Percentiles rank a stretch among this genome's conserved stretches.
These are phyloP conservation scores for Phytophthora litchii DNA, from an alignment of 352 stramenopile genomes.

Conservation along the genomic window DNA sequence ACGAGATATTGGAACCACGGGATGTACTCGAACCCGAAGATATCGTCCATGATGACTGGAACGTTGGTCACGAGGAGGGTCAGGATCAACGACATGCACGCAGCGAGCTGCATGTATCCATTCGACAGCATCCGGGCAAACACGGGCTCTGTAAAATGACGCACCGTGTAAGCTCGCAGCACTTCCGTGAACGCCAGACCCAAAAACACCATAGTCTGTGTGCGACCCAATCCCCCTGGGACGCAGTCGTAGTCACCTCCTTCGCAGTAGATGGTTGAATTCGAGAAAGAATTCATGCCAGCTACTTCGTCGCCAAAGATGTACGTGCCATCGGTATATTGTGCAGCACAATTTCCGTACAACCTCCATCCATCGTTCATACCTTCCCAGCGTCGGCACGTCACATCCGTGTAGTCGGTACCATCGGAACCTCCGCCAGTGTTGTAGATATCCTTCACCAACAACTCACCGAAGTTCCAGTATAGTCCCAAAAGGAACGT, in stretches of 20 bases:
- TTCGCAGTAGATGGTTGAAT: slow-evolving; percentile 53
- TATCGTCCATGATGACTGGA: slow-evolving; percentile 60
- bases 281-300: slow-evolving; percentile 38
- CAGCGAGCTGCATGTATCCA: slow-evolving; percentile 66
- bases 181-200: slow-evolving; percentile 74
- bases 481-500: slow-evolving; percentile 70
- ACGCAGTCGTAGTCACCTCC: slow-evolving; percentile 68
- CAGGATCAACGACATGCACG: slow-evolving; percentile 54
- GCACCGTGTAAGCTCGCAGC: slow-evolving; percentile 77
- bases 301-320: slow-evolving; percentile 56
- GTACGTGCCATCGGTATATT: slow-evolving; percentile 45
- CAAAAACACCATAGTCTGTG: slow-evolving; percentile 82
- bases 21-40: slow-evolving; percentile 79
- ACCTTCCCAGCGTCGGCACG: slow-evolving; percentile 60
- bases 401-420: slow-evolving; percentile 62
- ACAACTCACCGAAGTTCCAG: slow-evolving; percentile 69
- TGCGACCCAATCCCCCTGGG: slow-evolving; percentile 55
- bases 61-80: slow-evolving; percentile 62
- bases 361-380: slow-evolving; percentile 51
- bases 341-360: slow-evolving; percentile 62
- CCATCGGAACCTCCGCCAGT: slow-evolving; percentile 44
- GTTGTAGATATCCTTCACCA: slow-evolving; percentile 59
- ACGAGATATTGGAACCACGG: slow-evolving; percentile 62
- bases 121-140: slow-evolving; percentile 71
- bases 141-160: slow-evolving; percentile 71